Percentiles rank a stretch among this genome's conserved stretches.
Conservation (phyloP, 352 stramenopile genomes). For the Phytopythium sindhum region DNA sequence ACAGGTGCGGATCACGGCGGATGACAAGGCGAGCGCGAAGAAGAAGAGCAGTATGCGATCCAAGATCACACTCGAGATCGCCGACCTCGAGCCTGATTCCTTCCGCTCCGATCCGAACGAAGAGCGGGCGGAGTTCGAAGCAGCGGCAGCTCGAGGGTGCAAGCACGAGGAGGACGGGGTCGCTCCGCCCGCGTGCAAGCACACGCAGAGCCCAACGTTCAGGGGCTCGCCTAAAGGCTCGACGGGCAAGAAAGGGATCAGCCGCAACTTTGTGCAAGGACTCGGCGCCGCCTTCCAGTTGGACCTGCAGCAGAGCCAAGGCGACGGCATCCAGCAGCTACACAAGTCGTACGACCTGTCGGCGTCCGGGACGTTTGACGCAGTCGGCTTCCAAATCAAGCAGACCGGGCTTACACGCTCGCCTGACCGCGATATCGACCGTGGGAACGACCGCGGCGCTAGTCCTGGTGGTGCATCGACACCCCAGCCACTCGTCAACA, state of each 20-base stretch:
- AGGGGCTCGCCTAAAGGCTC: constrained; percentile 37
- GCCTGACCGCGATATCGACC: constrained; percentile 29
- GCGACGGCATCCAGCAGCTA: constrained; percentile 26
- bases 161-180: background rate
- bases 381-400: constrained; percentile 81
- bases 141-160: background rate
- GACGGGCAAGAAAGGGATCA: constrained; percentile 63
- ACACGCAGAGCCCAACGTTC: constrained; percentile 44
- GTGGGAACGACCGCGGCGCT: background rate
- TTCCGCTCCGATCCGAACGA: constrained; percentile 14
- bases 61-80: constrained; percentile 79
- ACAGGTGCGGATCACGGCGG: constrained; percentile 3
- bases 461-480: background rate
- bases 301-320: constrained; percentile 52
- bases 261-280: constrained; percentile 62
- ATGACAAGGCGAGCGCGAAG: constrained; percentile 27
- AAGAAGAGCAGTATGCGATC: constrained; percentile 47
- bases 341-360: constrained; percentile 81
- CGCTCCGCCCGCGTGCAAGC: constrained; percentile 27
- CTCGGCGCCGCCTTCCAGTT: constrained; percentile 69
- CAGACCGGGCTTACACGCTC: constrained; percentile 74
- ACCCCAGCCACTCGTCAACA: constrained; percentile 42
- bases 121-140: background rate
- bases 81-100: constrained; percentile 29
- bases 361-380: constrained; percentile 78